phyloP scores from a whole-genome alignment of 495 filamentous ascomycete species.

The Pseudevernia furfuracea region DNA sequence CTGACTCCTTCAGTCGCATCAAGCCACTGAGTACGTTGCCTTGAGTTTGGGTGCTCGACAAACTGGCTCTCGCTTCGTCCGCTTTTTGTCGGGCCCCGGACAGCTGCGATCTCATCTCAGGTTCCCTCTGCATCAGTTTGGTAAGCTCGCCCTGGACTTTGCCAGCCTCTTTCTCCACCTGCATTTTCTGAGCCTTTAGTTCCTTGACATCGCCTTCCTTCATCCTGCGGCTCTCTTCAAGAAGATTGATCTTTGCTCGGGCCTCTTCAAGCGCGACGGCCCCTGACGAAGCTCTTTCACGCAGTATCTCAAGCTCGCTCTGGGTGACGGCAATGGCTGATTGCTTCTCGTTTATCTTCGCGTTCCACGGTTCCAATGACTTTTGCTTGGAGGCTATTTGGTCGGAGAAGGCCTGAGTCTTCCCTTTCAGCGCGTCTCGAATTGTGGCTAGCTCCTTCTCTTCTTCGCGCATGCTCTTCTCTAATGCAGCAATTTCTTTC shows the following conservation, averaged over 20 bases:
- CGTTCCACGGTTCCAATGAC: conserved; percentile 90
- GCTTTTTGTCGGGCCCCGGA: conserved; percentile 87
- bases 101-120: conserved; percentile 68
- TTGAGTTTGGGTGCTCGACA: conserved; percentile 82
- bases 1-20: conserved; percentile 92
- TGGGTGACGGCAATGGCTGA: conserved; percentile 89
- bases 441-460: conserved; percentile 75
- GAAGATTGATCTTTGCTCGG: conserved; percentile 65
- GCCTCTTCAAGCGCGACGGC: conserved; percentile 75
- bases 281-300: conserved; percentile 80
- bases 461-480: conserved; percentile 64
- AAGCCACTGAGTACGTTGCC: conserved; percentile 86
- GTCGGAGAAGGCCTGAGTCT: conserved; percentile 89
- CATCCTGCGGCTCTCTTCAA: conserved; percentile 57
- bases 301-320: conserved; percentile 84
- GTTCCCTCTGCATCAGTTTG: conserved; percentile 66
- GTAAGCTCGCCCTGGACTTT: conserved; percentile 63
- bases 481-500: conserved; percentile 61
- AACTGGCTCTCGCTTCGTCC: conserved; percentile 83
- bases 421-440: conserved; percentile 80
- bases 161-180: conserved; percentile 64
- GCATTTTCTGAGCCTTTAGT: conserved; percentile 60
- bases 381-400: conserved; percentile 89
- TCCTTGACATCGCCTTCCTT: conserved; percentile 72
- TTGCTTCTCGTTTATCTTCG: conserved; percentile 91